Evolutionary conservation across 139 green algal genomes (phyloP).

Genomic region (Tetradesmus obliquus): DNA sequence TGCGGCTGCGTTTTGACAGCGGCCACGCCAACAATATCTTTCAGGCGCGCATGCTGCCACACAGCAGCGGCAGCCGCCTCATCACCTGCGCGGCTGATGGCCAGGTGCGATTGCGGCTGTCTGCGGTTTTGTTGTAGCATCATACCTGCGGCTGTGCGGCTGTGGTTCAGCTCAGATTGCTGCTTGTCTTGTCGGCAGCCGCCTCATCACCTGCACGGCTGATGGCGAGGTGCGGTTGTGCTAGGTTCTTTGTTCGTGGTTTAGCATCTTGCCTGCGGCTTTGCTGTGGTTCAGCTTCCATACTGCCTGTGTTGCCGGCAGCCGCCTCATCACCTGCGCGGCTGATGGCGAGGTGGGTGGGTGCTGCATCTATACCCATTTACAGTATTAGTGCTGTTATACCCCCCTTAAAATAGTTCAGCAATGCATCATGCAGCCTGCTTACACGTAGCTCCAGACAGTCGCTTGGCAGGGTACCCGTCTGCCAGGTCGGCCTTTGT

Average conservation of each 20-base stretch:
- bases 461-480: too few species aligned
- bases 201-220: background rate
- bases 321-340: background rate
- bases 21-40: conserved; percentile 77
- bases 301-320: too few species aligned
- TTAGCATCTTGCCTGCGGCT: background rate
- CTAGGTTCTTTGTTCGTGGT: background rate
- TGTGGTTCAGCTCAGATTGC: background rate
- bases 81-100: conserved; percentile 65
- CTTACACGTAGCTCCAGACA: too few species aligned
- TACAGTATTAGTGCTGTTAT: too few species aligned
- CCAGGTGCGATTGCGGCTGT: background rate
- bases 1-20: conserved; percentile 46
- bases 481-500: too few species aligned
- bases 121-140: background rate
- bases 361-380: background rate
- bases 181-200: too few species aligned
- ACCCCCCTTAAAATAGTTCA: too few species aligned
- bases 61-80: conserved; percentile 52
- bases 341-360: background rate
- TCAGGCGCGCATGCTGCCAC: conserved; percentile 66
- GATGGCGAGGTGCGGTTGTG: background rate
- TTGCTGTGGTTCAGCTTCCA: background rate
- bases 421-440: too few species aligned
- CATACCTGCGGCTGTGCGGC: background rate